Evolutionary conservation across 768 basidiomycete genomes (phyloP).

Genomic region (Terana coerulea): DNA sequence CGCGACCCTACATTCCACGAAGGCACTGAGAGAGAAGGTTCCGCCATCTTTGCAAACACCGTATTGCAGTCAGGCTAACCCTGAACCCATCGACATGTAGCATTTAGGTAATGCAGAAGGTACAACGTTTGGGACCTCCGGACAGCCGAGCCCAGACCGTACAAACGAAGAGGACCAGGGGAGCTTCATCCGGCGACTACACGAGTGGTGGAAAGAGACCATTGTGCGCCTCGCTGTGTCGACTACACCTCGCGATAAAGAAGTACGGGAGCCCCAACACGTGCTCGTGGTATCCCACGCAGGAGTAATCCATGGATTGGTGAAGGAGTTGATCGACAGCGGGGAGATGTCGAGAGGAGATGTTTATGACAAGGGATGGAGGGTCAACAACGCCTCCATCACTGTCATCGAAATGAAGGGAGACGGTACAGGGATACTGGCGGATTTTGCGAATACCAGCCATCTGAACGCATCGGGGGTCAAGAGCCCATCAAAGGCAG

Average conservation of each 20-base stretch:
- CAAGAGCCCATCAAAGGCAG: constrained; percentile 41
- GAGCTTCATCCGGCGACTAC: constrained; percentile 44
- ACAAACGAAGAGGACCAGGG: constrained; percentile 31
- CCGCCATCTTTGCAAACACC: constrained; percentile 7
- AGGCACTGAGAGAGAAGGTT: constrained; percentile 64
- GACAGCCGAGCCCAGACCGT: constrained; percentile 14
- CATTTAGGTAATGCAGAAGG: constrained; percentile 53
- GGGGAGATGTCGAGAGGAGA: constrained; percentile 36
- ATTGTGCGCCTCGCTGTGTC: constrained; percentile 31
- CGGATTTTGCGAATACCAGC: constrained; percentile 49
- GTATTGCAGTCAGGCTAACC: neutral
- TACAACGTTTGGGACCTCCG: constrained; percentile 44
- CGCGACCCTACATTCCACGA: constrained; percentile 38
- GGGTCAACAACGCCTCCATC: constrained; percentile 53
- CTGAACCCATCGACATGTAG: neutral
- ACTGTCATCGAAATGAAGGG: constrained; percentile 53
- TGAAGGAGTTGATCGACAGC: constrained; percentile 43
- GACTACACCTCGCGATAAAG: neutral
- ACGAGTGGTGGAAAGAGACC: constrained; percentile 57
- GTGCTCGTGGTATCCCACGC: constrained; percentile 68
- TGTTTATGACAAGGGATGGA: constrained; percentile 29
- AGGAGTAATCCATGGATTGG: constrained; percentile 55
- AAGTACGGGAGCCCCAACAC: constrained; percentile 27
- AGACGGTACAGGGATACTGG: constrained; percentile 36
- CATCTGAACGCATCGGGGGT: constrained; percentile 53